Base-by-base conservation (phyloP, 306 rosid species). In the Malus sylvestris region DNA sequence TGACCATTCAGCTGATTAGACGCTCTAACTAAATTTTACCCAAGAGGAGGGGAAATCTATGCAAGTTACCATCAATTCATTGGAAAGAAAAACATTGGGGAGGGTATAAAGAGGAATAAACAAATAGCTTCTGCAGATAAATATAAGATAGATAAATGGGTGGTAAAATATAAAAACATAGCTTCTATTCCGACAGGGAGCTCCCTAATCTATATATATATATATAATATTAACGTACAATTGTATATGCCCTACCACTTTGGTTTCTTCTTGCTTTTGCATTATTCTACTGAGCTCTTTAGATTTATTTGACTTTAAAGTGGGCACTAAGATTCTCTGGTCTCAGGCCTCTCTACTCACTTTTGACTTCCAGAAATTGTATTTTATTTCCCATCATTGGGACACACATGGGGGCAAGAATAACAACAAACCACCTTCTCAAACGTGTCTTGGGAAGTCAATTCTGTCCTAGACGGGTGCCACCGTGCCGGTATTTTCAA, bases 161-260 rank as follows among this genome's bases (percentile, higher is more conserved):
- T 14, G 72, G 64, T 77, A 73, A 46, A 73, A 69, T 55, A 79
- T 22, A 49, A 82, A 52, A 79, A 81, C 8, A 74, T 64, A 70
- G 58, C 51, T 87, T 90, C 91, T 70, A 78, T 88, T 86, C 93
- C 89, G 86, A 85, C 96, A 90, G 51, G 68, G 73, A 83, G 52
- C 76, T 62, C 77, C 5, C 18, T 76, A 73, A 53, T 27, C 20
- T 2, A 6, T 19, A 19, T 53, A 33, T 33, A 33, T 19, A 19
- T 53, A 33, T 5, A 33, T 33, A 5, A 32, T 32, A 33, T 33
- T 1, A 5, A 5, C 38, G 6, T 33, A 33, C 6, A 33, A 33
- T 5, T 38, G 52, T 74, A 25, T 71, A 49, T 71, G 29, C 22
- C 60, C 15, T 35, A 10, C 51, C 76, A 58, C 76, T 63, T 55